Evolutionary conservation across 1,284 basidiomycete species (phyloP).

Genomic region (Cronartium ribicola): DNA sequence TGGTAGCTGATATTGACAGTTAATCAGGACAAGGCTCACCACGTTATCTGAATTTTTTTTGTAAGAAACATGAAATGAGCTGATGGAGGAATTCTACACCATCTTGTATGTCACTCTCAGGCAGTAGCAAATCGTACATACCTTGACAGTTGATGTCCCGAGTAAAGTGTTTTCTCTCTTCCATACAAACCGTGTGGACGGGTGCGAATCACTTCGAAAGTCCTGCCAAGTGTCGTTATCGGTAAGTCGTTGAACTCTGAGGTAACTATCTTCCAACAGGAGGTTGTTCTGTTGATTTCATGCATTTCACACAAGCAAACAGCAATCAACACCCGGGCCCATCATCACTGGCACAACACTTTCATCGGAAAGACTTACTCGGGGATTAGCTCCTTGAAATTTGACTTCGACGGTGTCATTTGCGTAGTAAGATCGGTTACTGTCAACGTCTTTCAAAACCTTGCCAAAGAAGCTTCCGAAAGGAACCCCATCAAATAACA

Average conservation of each 20-base stretch:
- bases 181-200: conserved; percentile 71
- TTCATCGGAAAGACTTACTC: conserved; percentile 55
- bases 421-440: conserved; percentile 57
- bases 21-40: neutral
- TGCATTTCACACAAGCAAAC: neutral
- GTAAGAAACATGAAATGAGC: neutral
- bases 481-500: conserved; percentile 62
- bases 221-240: conserved; percentile 59
- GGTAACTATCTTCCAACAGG: conserved; percentile 67
- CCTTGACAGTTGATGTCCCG: conserved; percentile 21
- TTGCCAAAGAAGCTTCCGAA: conserved; percentile 64
- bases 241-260: conserved; percentile 62
- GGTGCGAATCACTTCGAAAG: conserved; percentile 71
- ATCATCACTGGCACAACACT: conserved; percentile 2
- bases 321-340: neutral
- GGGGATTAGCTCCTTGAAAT: conserved; percentile 73
- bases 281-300: conserved; percentile 64
- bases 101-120: neutral
- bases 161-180: conserved; percentile 59
- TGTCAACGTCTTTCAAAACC: conserved; percentile 62
- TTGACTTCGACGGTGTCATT: conserved; percentile 62
- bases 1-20: neutral
- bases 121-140: neutral
- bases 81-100: neutral
- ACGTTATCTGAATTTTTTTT: neutral